Percentiles rank a stretch among this genome's conserved stretches.
Conservation (phyloP, 352 stramenopile genomes). For the Pythium pyrilobum region DNA sequence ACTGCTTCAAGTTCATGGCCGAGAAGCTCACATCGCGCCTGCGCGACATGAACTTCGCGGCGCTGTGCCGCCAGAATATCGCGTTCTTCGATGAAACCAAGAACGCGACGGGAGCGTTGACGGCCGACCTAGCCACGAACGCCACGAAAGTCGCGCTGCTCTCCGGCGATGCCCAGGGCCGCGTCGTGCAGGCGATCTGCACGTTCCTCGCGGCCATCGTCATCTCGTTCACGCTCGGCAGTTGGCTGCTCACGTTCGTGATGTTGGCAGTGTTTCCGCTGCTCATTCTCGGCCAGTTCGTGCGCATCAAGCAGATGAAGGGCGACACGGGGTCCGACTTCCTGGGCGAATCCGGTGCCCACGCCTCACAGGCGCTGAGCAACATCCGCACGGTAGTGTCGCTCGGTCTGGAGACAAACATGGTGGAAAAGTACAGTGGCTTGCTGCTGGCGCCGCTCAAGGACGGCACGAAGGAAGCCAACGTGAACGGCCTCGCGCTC, state of each 20-base stretch:
- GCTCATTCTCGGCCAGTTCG: slow-evolving; percentile 31
- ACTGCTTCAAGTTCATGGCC: slow-evolving; percentile 40
- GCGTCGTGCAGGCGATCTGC: slow-evolving; percentile 40
- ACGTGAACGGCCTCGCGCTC: slow-evolving; percentile 27
- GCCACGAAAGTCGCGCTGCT: slow-evolving; percentile 42
- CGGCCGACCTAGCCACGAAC: slow-evolving; percentile 40
- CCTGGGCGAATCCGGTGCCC: slow-evolving; percentile 21
- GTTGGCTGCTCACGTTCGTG: slow-evolving; percentile 55
- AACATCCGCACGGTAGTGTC: slow-evolving; percentile 43
- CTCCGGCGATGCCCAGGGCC: slow-evolving; percentile 36
- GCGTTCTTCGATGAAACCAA: slow-evolving; percentile 38
- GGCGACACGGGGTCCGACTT: slow-evolving; percentile 18
- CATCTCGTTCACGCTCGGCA: slow-evolving; percentile 47
- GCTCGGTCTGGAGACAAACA: slow-evolving; percentile 25
- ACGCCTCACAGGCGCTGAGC: slow-evolving; percentile 30
- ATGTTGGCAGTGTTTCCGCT: slow-evolving; percentile 55
- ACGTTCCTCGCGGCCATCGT: slow-evolving; percentile 37
- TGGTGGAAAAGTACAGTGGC: slow-evolving; percentile 11
- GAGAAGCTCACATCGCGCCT: slow-evolving; percentile 48
- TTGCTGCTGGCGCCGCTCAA: slow-evolving; percentile 10
- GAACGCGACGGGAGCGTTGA: slow-evolving; percentile 30
- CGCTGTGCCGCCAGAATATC: slow-evolving; percentile 42
- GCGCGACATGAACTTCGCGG: slow-evolving; percentile 42
- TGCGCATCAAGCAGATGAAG: slow-evolving; percentile 19
- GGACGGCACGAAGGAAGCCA: slow-evolving; percentile 19